These are phyloP conservation scores for Bacidia rubella DNA, from an alignment of 495 filamentous ascomycete species.

Conservation along the genomic window DNA sequence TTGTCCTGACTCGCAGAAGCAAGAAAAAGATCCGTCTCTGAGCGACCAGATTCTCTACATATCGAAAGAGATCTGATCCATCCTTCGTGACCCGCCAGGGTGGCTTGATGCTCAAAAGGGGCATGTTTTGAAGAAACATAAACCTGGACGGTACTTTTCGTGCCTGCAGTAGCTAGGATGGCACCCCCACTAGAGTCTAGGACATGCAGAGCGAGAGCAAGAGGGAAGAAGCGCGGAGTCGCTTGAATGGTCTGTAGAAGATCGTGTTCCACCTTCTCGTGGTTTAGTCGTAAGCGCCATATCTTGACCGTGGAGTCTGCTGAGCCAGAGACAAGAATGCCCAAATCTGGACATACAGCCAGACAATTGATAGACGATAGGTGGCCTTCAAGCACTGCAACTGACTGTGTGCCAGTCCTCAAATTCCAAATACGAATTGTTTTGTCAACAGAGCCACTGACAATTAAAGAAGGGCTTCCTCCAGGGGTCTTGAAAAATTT, in stretches of 20 bases:
- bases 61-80: constrained; percentile 86
- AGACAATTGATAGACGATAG: constrained; percentile 68
- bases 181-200: constrained; percentile 37
- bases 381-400: constrained; percentile 46
- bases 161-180: constrained; percentile 73
- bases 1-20: constrained; percentile 96
- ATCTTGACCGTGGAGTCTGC: constrained; percentile 75
- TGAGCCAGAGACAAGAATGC: constrained; percentile 55
- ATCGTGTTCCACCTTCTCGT: constrained; percentile 23
- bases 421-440: constrained; percentile 59
- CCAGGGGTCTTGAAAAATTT: constrained; percentile 52
- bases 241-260: constrained; percentile 60
- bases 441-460: constrained; percentile 75
- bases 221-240: constrained; percentile 64
- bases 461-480: constrained; percentile 38
- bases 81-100: constrained; percentile 80
- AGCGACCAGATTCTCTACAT: constrained; percentile 41
- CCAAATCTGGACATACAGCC: constrained; percentile 36
- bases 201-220: constrained; percentile 52
- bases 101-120: constrained; percentile 60
- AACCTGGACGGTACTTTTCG: constrained; percentile 61
- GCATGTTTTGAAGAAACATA: constrained; percentile 39
- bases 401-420: constrained; percentile 25
- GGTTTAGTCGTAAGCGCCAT: constrained; percentile 45
- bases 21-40: constrained; percentile 56